These are phyloP conservation scores for Tetrahymena malaccensis DNA, from an alignment of 73 alveolate species.

Conservation along the genomic window DNA sequence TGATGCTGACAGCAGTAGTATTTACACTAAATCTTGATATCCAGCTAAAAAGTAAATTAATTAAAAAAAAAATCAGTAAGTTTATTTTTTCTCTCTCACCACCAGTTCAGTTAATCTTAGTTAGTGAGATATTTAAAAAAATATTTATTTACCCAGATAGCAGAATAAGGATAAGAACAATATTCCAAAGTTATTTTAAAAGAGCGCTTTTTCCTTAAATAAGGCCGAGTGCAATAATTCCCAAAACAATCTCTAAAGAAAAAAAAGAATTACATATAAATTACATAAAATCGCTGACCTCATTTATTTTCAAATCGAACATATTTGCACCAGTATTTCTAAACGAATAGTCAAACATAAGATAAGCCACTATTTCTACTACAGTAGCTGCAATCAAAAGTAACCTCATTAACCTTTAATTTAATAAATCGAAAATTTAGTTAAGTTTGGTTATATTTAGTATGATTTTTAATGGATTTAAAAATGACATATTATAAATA, in stretches of 20 bases:
- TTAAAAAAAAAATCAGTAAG: background rate
- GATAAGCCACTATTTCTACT: background rate
- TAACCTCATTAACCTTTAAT: background rate
- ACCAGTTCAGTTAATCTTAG: background rate
- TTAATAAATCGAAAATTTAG: background rate
- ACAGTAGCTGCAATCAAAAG: background rate
- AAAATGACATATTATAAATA: background rate
- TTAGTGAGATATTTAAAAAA: background rate
- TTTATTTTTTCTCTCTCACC: too few species aligned
- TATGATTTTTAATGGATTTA: too few species aligned
- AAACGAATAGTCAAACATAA: background rate
- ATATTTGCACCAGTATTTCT: background rate
- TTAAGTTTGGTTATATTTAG: too few species aligned
- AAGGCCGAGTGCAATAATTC: background rate
- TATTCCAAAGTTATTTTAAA: background rate
- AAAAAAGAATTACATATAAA: background rate
- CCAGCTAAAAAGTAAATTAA: background rate
- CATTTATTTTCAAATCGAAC: background rate
- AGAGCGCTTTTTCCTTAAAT: background rate
- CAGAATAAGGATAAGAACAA: background rate
- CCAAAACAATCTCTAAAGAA: background rate
- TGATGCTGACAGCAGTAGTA: background rate
- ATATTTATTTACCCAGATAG: background rate
- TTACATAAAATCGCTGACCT: background rate
- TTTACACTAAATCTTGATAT: background rate